phyloP scores from a whole-genome alignment of 805 yeast genomes.

The Metschnikowia chrysomelidarum region DNA sequence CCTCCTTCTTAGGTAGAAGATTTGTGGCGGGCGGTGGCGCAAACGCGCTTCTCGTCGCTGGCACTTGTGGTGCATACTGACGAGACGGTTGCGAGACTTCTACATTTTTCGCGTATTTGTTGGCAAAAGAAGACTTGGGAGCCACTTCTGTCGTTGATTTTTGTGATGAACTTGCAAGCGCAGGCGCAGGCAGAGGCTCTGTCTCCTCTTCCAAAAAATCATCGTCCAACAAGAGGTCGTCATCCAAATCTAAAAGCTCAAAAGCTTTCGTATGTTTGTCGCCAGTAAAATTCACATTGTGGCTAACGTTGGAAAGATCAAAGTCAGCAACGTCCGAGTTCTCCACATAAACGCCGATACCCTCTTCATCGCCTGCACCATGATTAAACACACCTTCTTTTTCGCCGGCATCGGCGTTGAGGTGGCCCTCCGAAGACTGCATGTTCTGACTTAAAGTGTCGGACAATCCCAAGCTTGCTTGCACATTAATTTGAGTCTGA shows the following conservation, averaged over 20 bases:
- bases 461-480: too few relatives aligned
- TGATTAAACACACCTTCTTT: too few relatives aligned
- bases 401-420: too few relatives aligned
- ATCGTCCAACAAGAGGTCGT: conserved; percentile 31
- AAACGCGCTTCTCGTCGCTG: conserved; percentile 3
- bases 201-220: conserved; percentile 38
- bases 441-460: too few relatives aligned
- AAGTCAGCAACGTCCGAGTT: conserved; percentile 6
- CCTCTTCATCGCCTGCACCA: too few relatives aligned
- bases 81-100: conserved; percentile 2
- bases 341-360: neutral
- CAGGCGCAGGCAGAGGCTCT: conserved; percentile 1
- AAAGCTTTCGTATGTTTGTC: conserved; percentile 12
- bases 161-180: neutral
- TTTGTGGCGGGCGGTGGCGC: conserved; percentile 11
- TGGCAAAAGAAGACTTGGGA: conserved; percentile 5
- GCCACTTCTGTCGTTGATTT: conserved; percentile 2
- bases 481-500: too few relatives aligned
- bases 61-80: conserved; percentile 4
- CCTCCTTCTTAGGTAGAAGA: conserved; percentile 3
- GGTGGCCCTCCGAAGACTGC: too few relatives aligned
- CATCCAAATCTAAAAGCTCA: conserved; percentile 26
- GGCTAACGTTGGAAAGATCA: conserved; percentile 1
- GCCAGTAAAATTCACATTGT: neutral
- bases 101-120: conserved; percentile 7